Evolutionary conservation across 169 alveolate species (phyloP).

Genomic region (Blepharisma undulans): DNA sequence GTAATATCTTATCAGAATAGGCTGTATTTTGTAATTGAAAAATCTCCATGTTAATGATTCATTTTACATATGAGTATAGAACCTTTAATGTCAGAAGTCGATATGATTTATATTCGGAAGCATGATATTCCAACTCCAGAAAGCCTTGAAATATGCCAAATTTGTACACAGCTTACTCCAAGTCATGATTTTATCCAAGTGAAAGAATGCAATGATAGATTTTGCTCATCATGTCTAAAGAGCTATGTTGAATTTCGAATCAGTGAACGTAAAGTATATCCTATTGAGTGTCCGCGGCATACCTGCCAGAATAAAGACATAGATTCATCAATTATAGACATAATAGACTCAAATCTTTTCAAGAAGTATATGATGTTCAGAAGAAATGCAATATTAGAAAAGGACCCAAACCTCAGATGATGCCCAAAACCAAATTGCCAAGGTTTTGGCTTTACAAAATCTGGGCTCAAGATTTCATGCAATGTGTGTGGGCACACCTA

Average conservation of each 20-base stretch:
- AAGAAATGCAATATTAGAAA: background rate
- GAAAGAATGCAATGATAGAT: background rate
- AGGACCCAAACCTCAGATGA: constrained; percentile 6
- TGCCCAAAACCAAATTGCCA: constrained; percentile 39
- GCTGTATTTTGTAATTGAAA: background rate
- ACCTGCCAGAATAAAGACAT: background rate
- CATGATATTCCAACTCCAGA: background rate
- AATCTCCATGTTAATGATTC: background rate
- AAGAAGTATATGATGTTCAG: background rate
- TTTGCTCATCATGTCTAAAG: background rate
- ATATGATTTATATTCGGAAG: background rate
- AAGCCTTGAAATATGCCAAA: background rate
- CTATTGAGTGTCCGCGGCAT: background rate
- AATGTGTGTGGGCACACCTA: constrained; percentile 35
- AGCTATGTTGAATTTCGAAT: background rate
- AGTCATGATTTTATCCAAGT: background rate
- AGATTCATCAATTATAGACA: background rate
- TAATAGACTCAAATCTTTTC: background rate
- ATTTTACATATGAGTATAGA: background rate
- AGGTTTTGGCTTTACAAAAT: background rate
- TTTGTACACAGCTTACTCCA: background rate
- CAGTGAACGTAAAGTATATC: background rate
- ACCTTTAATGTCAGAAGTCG: background rate
- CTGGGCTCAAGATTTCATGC: constrained; percentile 11
- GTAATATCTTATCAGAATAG: background rate